phyloP scores from a whole-genome alignment of 2,329 filamentous ascomycete genomes.

The Penicillium sp. region DNA sequence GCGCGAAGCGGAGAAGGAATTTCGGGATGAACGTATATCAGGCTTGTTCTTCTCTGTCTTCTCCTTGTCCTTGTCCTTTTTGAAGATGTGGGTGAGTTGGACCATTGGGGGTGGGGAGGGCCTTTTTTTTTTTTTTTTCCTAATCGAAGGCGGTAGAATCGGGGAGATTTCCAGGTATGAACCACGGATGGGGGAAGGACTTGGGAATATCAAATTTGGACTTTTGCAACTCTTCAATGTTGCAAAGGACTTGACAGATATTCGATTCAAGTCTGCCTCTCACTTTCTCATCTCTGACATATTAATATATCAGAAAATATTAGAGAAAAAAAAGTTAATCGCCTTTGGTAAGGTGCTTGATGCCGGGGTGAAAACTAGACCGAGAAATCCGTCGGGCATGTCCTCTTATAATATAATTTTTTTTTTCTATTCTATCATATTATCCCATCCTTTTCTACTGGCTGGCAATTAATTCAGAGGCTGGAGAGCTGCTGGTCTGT shows the following conservation, averaged over 20 bases:
- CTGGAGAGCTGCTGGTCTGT: slow-evolving; percentile 26
- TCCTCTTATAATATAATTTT: slow-evolving; percentile 13
- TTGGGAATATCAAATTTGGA: not conserved
- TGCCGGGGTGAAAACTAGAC: slow-evolving; percentile 1
- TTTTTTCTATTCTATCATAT: slow-evolving; percentile 2
- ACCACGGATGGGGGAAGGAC: slow-evolving; percentile 8
- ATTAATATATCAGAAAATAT: not conserved
- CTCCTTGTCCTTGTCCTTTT: slow-evolving; percentile 23
- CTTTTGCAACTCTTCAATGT: not conserved
- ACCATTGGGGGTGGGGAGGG: slow-evolving; percentile 19
- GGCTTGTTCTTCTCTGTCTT: slow-evolving; percentile 11
- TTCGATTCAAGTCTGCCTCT: not conserved
- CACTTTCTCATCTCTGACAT: not conserved
- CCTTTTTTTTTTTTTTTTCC: slow-evolving; percentile 11
- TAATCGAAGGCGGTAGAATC: slow-evolving; percentile 37
- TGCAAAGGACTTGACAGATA: not conserved
- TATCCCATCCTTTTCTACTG: slow-evolving; percentile 12
- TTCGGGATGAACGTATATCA: slow-evolving; percentile 26
- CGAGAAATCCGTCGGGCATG: slow-evolving; percentile 6
- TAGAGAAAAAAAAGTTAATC: not conserved
- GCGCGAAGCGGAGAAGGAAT: slow-evolving; percentile 31
- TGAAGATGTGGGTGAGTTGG: slow-evolving; percentile 24
- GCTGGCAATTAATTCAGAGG: slow-evolving; percentile 25
- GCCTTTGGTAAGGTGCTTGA: not conserved
- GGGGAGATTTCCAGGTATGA: slow-evolving; percentile 12